phyloP scores from a whole-genome alignment of 176 grass and related monocot genomes.

The Ampelocalamus luodianensis region DNA sequence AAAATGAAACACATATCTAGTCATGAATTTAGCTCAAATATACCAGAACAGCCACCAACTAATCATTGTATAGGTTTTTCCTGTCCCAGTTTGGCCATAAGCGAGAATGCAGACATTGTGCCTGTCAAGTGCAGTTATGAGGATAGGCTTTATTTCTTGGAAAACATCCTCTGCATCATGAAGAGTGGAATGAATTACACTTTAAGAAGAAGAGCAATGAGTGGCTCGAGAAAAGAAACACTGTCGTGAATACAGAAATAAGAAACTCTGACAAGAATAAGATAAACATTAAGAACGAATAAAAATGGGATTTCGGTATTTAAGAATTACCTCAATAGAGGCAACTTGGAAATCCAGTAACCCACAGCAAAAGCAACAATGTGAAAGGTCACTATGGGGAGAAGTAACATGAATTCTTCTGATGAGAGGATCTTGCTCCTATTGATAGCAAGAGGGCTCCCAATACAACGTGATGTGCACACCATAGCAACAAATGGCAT shows the following conservation, averaged over 20 bases:
- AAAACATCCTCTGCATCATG: slow-evolving; percentile 69
- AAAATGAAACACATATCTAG: background rate
- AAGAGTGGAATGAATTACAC: slow-evolving; percentile 10
- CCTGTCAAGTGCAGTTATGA: slow-evolving; percentile 80
- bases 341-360: slow-evolving; percentile 89
- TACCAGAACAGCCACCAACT: slow-evolving; percentile 24
- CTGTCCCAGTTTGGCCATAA: slow-evolving; percentile 83
- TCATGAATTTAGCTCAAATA: slow-evolving; percentile 23
- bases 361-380: slow-evolving; percentile 66
- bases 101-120: slow-evolving; percentile 82
- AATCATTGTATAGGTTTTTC: slow-evolving; percentile 91
- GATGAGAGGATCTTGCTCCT: slow-evolving; percentile 76
- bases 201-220: background rate
- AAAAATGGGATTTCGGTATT: slow-evolving; percentile 7
- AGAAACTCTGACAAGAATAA: no score
- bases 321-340: slow-evolving; percentile 63
- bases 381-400: slow-evolving; percentile 87
- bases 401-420: slow-evolving; percentile 69
- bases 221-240: background rate
- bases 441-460: slow-evolving; percentile 94
- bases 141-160: slow-evolving; percentile 71
- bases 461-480: slow-evolving; percentile 89
- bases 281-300: background rate
- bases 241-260: no score
- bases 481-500: slow-evolving; percentile 96